Evolutionary conservation across 345 rosid genomes (phyloP).

Genomic region (Corchorus capsularis): DNA sequence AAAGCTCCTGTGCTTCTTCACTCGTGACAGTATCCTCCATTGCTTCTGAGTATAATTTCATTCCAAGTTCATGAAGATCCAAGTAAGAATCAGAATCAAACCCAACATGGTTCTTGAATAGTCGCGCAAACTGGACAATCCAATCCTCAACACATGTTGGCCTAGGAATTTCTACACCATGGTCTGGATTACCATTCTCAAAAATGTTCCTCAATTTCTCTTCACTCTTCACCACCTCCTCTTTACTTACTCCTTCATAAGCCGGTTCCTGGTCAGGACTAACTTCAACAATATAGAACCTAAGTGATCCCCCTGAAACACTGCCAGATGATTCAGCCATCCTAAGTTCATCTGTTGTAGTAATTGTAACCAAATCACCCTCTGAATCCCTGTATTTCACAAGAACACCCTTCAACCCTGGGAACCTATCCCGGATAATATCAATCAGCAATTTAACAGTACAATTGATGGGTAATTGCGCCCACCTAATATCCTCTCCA

Average conservation of each 20-base stretch:
- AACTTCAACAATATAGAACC: conserved; percentile 77
- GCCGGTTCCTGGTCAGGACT: conserved; percentile 80
- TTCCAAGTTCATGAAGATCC: conserved; percentile 92
- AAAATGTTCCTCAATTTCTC: conserved; percentile 33
- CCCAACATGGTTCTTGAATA: conserved; percentile 94
- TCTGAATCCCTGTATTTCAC: conserved; percentile 86
- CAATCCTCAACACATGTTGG: conserved; percentile 64
- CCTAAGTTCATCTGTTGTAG: conserved; percentile 80
- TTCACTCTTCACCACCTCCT: conserved; percentile 32
- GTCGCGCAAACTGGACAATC: conserved; percentile 86
- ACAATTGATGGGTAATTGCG: conserved; percentile 74
- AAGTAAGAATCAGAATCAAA: conserved; percentile 91
- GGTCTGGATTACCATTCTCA: conserved; percentile 52
- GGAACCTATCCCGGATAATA: conserved; percentile 76
- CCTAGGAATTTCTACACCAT: conserved; percentile 38
- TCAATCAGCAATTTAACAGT: conserved; percentile 71
- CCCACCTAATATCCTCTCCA: conserved; percentile 95
- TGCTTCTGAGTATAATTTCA: conserved; percentile 92
- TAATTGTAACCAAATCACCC: conserved; percentile 92
- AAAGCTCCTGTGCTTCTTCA: conserved; percentile 86
- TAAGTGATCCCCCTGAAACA: conserved; percentile 60
- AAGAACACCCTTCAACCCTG: conserved; percentile 69
- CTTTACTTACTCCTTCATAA: conserved; percentile 56
- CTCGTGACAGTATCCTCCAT: conserved; percentile 87
- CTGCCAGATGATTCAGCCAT: conserved; percentile 57